phyloP scores from a whole-genome alignment of 176 grass and related monocot genomes.

The Musa troglodytarum region DNA sequence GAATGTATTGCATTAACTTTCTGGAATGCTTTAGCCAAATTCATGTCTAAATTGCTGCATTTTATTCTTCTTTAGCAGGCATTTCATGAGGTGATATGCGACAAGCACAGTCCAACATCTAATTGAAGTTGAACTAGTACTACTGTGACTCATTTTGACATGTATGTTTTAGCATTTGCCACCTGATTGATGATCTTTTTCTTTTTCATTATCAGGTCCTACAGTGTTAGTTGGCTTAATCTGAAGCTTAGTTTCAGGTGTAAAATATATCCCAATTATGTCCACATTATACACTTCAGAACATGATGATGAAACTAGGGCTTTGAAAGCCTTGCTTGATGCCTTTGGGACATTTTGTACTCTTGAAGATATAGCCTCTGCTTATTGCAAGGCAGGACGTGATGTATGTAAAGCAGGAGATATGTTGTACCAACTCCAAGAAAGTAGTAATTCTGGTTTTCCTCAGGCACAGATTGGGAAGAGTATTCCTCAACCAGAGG shows the following conservation, averaged over 20 bases:
- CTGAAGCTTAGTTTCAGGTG: background rate
- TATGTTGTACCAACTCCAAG: slow-evolving; percentile 53
- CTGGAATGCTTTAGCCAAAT: background rate
- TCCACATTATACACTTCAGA: slow-evolving; percentile 14
- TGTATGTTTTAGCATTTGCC: background rate
- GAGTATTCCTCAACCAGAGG: slow-evolving; percentile 23
- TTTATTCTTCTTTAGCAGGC: background rate
- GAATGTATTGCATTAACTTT: background rate
- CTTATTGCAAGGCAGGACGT: slow-evolving; percentile 58
- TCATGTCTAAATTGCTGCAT: background rate
- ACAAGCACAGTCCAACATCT: background rate
- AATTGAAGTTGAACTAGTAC: background rate
- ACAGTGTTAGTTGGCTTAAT: background rate
- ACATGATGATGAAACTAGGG: slow-evolving; percentile 41
- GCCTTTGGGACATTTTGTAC: slow-evolving; percentile 57
- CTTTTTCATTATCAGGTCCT: background rate
- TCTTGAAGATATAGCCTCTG: slow-evolving; percentile 74
- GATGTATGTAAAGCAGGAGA: slow-evolving; percentile 64
- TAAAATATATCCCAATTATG: background rate
- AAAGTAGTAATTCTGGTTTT: slow-evolving; percentile 25
- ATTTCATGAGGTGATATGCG: background rate
- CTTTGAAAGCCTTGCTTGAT: slow-evolving; percentile 64
- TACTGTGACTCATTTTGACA: background rate
- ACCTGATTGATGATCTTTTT: background rate
- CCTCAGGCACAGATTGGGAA: slow-evolving; percentile 28